Evolutionary conservation across 148 eudicot genomes (phyloP).

Genomic region (Chenopodium formosanum): DNA sequence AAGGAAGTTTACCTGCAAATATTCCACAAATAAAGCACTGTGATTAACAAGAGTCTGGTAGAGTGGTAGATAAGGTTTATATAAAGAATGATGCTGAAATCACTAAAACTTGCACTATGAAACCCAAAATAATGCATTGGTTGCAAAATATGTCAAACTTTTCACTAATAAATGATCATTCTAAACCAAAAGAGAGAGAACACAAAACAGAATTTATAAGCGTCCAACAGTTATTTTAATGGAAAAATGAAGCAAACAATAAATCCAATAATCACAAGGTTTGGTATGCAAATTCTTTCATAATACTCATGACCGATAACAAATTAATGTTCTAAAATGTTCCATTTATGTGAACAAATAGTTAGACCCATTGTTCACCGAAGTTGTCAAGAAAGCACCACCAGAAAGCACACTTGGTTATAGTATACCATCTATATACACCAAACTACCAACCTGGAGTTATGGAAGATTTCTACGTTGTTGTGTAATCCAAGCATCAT

Average conservation of each 20-base stretch:
- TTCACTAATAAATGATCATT: neutral
- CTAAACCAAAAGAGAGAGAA: neutral
- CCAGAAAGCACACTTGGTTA: neutral
- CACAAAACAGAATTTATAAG: neutral
- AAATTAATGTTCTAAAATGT: neutral
- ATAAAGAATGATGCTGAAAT: neutral
- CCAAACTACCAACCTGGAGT: constrained; percentile 11
- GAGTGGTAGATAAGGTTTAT: neutral
- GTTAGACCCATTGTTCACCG: neutral
- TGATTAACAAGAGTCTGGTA: neutral
- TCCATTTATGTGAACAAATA: neutral
- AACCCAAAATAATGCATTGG: neutral
- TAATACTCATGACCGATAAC: neutral
- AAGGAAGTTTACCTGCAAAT: neutral
- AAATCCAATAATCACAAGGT: neutral
- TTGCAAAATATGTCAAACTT: neutral
- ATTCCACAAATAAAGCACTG: neutral
- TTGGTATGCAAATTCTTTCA: neutral
- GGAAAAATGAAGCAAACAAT: neutral
- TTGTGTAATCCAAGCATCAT: constrained; percentile 57
- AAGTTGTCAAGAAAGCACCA: neutral
- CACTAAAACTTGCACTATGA: neutral
- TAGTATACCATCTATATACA: constrained; percentile 15
- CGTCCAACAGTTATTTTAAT: too few relatives aligned
- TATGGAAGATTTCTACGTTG: constrained; percentile 31